Conservation (phyloP, 208 protist species). For the Acanthamoeba royreba region DNA sequence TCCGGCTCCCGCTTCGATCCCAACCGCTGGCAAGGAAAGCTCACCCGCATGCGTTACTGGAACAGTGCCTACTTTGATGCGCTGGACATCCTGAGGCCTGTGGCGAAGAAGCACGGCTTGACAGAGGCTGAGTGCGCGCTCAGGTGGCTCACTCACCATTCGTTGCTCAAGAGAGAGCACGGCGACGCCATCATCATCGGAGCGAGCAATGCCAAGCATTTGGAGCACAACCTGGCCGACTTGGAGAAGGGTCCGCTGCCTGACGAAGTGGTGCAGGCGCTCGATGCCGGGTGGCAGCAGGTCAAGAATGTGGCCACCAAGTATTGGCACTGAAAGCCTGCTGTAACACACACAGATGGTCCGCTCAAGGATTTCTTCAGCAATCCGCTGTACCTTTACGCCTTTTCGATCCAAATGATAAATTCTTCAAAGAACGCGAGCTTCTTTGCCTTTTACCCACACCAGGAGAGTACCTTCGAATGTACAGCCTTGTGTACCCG, state of each 20-base stretch:
- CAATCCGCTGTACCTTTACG: too few species aligned
- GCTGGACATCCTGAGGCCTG: conserved; percentile 13
- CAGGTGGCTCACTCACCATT: conserved; percentile 23
- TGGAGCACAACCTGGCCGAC: conserved; percentile 25
- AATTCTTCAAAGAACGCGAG: too few species aligned
- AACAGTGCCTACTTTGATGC: conserved; percentile 32
- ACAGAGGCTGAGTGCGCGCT: background rate
- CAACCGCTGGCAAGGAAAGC: background rate
- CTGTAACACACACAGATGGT: too few species aligned
- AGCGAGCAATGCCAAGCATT: background rate
- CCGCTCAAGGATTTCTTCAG: too few species aligned
- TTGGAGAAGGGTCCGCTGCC: background rate
- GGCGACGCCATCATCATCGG: conserved; percentile 47
- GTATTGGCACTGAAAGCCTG: background rate
- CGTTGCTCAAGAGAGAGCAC: background rate
- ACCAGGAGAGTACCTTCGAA: too few species aligned
- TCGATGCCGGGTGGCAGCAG: background rate
- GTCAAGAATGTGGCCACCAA: background rate
- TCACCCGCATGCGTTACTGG: conserved; percentile 32
- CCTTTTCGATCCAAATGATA: too few species aligned
- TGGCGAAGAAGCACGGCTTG: background rate
- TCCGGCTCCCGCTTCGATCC: conserved; percentile 16
- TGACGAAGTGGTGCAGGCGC: background rate
- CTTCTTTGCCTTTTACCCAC: too few species aligned
- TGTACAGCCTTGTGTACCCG: too few species aligned